phyloP scores from a whole-genome alignment of 1,139 yeast genomes.

The Groenewaldozyma auringiensis region DNA sequence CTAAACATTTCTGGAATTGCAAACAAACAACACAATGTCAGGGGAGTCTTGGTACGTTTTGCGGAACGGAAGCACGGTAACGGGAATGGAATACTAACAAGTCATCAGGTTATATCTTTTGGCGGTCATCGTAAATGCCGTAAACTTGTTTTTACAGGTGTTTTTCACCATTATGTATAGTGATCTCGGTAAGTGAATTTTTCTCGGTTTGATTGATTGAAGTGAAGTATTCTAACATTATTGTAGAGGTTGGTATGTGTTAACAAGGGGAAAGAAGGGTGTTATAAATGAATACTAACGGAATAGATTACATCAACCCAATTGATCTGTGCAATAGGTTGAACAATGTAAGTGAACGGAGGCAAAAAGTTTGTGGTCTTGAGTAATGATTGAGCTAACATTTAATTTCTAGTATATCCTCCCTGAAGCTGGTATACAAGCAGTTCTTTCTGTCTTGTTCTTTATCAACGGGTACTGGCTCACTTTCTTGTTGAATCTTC shows the following conservation, averaged over 20 bases:
- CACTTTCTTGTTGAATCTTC: slow-evolving; percentile 76
- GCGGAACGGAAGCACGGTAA: too few relatives aligned
- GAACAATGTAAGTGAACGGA: slow-evolving; percentile 42
- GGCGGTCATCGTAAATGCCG: slow-evolving; percentile 80
- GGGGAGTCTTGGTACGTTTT: slow-evolving; percentile 32
- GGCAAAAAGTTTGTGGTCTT: neutral
- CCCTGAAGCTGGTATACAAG: slow-evolving; percentile 89
- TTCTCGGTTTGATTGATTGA: too few relatives aligned
- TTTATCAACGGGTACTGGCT: slow-evolving; percentile 91
- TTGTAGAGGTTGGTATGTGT: slow-evolving; percentile 16
- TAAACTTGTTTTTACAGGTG: slow-evolving; percentile 82
- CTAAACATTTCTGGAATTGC: neutral
- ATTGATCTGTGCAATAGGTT: slow-evolving; percentile 91
- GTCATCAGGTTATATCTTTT: slow-evolving; percentile 33
- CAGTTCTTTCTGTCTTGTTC: slow-evolving; percentile 59
- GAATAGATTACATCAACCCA: slow-evolving; percentile 83
- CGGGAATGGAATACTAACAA: too few relatives aligned
- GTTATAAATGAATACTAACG: slow-evolving; percentile 7
- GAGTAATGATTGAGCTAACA: slow-evolving; percentile 3
- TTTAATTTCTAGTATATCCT: slow-evolving; percentile 46
- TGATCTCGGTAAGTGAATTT: slow-evolving; percentile 62
- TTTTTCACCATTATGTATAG: slow-evolving; percentile 90
- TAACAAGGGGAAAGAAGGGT: neutral
- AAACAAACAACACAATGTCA: slow-evolving; percentile 28
- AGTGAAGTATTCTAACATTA: neutral